Conservation (phyloP, 805 yeast species). For the Naumovozyma dairenensis region DNA sequence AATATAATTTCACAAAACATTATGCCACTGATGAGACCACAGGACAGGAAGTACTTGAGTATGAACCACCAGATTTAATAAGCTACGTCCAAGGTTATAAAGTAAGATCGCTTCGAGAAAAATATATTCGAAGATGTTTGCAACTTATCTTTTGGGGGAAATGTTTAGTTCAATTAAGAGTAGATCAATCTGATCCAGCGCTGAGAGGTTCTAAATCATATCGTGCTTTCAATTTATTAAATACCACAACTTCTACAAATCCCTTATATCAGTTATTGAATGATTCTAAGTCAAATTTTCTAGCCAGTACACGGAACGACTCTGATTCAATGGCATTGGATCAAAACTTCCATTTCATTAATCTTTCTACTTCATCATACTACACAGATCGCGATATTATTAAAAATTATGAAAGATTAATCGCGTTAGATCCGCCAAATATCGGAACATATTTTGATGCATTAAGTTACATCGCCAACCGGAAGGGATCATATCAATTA, state of each 20-base stretch:
- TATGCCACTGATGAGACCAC: slow-evolving; percentile 22
- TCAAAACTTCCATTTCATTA: slow-evolving; percentile 31
- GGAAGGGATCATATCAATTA: slow-evolving; percentile 38
- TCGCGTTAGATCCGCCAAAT: slow-evolving; percentile 35
- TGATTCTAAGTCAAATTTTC: slow-evolving; percentile 17
- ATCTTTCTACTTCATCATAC: slow-evolving; percentile 39
- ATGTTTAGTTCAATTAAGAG: slow-evolving; percentile 16
- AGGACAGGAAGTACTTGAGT: slow-evolving; percentile 18
- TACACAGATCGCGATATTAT: slow-evolving; percentile 42
- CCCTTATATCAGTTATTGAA: slow-evolving; percentile 27
- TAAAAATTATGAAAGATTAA: slow-evolving; percentile 36
- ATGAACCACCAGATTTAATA: slow-evolving; percentile 41
- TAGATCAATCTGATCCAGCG: not conserved
- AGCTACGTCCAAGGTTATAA: slow-evolving; percentile 24
- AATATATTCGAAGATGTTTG: slow-evolving; percentile 42
- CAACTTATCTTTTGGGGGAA: slow-evolving; percentile 43
- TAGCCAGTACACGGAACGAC: not conserved
- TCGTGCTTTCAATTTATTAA: slow-evolving; percentile 23
- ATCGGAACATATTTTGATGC: slow-evolving; percentile 51
- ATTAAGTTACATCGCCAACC: slow-evolving; percentile 40
- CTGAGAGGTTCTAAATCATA: slow-evolving; percentile 10
- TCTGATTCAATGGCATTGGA: slow-evolving; percentile 5
- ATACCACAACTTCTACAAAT: slow-evolving; percentile 19
- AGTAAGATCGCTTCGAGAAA: slow-evolving; percentile 34
- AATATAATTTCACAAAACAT: slow-evolving; percentile 35